Conservation (phyloP, 2,329 filamentous ascomycete species). For the Ophiostoma pallidulum region DNA sequence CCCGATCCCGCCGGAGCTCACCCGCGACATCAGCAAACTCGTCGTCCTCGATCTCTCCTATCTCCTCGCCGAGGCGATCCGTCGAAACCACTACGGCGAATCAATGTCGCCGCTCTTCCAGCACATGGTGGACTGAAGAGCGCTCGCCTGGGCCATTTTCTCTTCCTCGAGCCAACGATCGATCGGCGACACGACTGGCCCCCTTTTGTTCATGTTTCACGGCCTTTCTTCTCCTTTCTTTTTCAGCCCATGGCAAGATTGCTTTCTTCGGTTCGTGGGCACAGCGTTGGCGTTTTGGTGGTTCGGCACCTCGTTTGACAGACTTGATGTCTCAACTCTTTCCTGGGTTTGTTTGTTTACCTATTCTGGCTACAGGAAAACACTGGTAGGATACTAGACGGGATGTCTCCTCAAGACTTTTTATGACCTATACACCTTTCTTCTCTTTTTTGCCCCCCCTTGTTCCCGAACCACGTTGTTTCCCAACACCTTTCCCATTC, state of each 20-base stretch:
- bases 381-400: not conserved
- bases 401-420: not conserved
- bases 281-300: constrained; percentile 10
- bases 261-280: not conserved
- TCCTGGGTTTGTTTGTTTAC: constrained; percentile 3
- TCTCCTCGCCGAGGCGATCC: constrained; percentile 82
- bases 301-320: not conserved
- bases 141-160: not conserved
- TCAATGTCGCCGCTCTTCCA: constrained; percentile 63
- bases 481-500: not conserved
- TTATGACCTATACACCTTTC: constrained; percentile 7
- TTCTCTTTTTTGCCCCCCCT: not conserved
- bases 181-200: not conserved
- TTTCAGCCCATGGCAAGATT: not conserved
- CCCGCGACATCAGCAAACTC: constrained; percentile 66
- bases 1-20: constrained; percentile 70
- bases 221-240: not conserved
- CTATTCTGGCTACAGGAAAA: not conserved
- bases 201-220: not conserved
- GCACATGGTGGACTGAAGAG: constrained; percentile 44
- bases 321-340: not conserved
- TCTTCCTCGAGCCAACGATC: too few relatives aligned
- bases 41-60: constrained; percentile 83
- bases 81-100: constrained; percentile 94
- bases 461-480: not conserved